Percentiles rank a stretch among this genome's conserved stretches.
These are phyloP conservation scores for Nannizziopsis barbatae DNA, from an alignment of 2,329 filamentous ascomycete species.

Conservation along the genomic window DNA sequence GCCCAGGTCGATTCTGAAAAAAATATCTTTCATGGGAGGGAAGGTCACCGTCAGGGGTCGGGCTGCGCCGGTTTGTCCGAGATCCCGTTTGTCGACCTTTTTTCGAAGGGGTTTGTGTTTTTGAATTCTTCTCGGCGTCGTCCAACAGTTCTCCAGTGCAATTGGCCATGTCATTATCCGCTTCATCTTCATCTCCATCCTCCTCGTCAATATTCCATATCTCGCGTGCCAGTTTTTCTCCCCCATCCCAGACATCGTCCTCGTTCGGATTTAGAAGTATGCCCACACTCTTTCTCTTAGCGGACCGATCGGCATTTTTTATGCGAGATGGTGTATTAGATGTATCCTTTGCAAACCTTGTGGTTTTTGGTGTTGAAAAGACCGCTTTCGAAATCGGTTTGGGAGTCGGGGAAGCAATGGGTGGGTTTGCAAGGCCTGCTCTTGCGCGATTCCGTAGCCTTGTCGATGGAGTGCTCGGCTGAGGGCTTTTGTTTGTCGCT, in stretches of 20 bases:
- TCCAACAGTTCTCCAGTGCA: slow-evolving; percentile 16
- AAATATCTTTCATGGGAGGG: slow-evolving; percentile 89
- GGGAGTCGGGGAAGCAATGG: slow-evolving; percentile 30
- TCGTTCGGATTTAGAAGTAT: slow-evolving; percentile 66
- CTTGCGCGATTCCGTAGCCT: slow-evolving; percentile 23
- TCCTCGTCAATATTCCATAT: slow-evolving; percentile 45
- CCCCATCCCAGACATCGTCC: slow-evolving; percentile 51
- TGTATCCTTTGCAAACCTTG: slow-evolving; percentile 6
- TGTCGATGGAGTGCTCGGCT: slow-evolving; percentile 19
- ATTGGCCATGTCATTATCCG: slow-evolving; percentile 23
- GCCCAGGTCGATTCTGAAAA: slow-evolving; percentile 74
- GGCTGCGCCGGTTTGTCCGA: slow-evolving; percentile 52
- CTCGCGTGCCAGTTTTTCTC: slow-evolving; percentile 55
- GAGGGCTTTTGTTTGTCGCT: slow-evolving; percentile 20
- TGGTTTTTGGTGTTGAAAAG: slow-evolving; percentile 33
- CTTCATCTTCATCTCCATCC: slow-evolving; percentile 22
- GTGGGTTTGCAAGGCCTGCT: slow-evolving; percentile 16
- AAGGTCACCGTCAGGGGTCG: slow-evolving; percentile 69
- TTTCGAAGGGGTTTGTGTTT: slow-evolving; percentile 29
- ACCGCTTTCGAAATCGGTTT: slow-evolving; percentile 28
- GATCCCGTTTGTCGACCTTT: slow-evolving; percentile 48
- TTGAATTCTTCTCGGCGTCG: slow-evolving; percentile 4
- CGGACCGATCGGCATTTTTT: slow-evolving; percentile 70
- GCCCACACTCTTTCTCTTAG: slow-evolving; percentile 70
- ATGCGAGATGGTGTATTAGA: slow-evolving; percentile 50